Base-by-base conservation (phyloP, 768 basidiomycete species). In the Russula olivacea region DNA sequence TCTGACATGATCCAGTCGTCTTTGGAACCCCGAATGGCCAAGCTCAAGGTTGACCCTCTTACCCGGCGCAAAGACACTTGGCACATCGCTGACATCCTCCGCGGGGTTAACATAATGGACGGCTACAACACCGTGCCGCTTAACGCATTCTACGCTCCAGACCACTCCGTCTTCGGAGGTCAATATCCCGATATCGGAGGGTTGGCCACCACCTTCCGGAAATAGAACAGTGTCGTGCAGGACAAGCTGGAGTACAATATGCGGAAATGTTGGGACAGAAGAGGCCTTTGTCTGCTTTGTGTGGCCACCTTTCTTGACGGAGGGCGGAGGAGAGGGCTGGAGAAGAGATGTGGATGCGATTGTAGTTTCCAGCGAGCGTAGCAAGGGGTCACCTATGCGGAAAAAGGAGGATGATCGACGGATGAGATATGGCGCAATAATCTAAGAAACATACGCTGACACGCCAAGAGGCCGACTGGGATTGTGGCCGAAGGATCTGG, bases 131-230 rank as follows among this genome's bases (percentile, higher is more conserved):
- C 89, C 88, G 41, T 83, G 79, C 55, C 91, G 77, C 69, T 86
- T 83, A 23, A 83, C 83, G 68, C 88, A 83, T 0, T 84, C 71
- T 19, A 93, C 86, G 15, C 80, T 74, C 82, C 84, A 86, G 12
- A 71, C 58, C 2, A 66, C 73, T n/a, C 79, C 79, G 67, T 83
- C 77, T 3, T 70, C 65, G 21, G 75, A 77, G 28, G 74, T 73
- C 34, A 91, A 75, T 14, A 77, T 55, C 1, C 90, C 90, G 28
- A 83, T 83, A 69, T 93, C 91, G 0, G 84, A 84, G 1, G 88
- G 87, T 66, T 93, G 91, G 0, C 91, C 91, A 12, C 90, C 84
- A 10, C 89, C 90, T 73, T 91, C 89, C 0, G 91, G 90, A 71
- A 91, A 92, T 52, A 91, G 80, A 14, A 88, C 79, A 0, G 89